Percentiles rank a stretch among this genome's conserved stretches.
Evolutionary conservation across 768 basidiomycete species (phyloP).

Genomic region (Leucosporidium yakuticum): DNA sequence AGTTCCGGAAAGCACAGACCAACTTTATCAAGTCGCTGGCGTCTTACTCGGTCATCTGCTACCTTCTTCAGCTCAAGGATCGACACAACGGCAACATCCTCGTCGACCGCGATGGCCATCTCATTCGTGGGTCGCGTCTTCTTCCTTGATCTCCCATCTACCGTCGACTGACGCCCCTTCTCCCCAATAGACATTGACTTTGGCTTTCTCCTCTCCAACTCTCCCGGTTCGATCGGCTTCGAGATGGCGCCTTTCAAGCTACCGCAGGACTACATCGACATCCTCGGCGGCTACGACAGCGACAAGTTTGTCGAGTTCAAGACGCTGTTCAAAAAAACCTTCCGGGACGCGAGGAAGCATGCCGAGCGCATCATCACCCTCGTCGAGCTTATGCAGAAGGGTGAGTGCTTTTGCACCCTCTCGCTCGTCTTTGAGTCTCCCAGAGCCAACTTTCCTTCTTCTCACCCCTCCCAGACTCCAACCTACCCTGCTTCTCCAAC

Average conservation of each 20-base stretch:
- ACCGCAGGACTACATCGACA: conserved; percentile 88
- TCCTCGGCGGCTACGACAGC: conserved; percentile 77
- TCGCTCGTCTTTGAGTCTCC: neutral
- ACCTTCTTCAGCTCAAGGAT: conserved; percentile 94
- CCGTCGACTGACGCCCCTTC: neutral
- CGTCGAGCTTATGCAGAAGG: conserved; percentile 97
- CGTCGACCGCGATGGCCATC: conserved; percentile 86
- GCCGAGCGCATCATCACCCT: conserved; percentile 91
- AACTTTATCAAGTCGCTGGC: conserved; percentile 55
- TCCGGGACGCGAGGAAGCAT: conserved; percentile 88
- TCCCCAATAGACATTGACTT: conserved; percentile 71
- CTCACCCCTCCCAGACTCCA: conserved; percentile 17
- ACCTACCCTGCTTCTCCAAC: conserved; percentile 60
- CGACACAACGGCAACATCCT: conserved; percentile 98
- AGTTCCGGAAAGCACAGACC: conserved; percentile 80
- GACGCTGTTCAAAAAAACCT: conserved; percentile 81
- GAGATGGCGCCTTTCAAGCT: conserved; percentile 99
- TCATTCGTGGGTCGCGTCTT: conserved; percentile 52
- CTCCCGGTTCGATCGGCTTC: conserved; percentile 94
- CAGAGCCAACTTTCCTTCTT: neutral
- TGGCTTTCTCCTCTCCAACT: conserved; percentile 94
- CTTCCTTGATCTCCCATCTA: neutral
- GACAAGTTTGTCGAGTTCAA: conserved; percentile 77
- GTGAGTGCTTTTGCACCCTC: conserved; percentile 45
- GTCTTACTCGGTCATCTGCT: conserved; percentile 95